Conservation (phyloP, 78 protist species). For the Anaeramoeba ignava region DNA sequence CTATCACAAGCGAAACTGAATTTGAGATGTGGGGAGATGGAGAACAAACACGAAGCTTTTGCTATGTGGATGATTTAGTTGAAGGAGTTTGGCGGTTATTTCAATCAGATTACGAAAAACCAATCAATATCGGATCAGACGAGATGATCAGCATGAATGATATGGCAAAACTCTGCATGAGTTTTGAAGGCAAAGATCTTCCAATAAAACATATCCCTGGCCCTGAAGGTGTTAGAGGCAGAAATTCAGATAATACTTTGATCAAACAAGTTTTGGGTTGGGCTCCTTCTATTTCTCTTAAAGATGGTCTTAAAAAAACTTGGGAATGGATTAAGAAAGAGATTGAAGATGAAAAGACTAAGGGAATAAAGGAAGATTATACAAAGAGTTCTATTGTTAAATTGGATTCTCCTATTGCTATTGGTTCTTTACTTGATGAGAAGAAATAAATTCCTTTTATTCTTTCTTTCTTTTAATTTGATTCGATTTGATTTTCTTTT, state of each 20-base stretch:
- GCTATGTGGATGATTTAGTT: constrained; percentile 54
- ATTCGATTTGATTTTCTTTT: too few species aligned
- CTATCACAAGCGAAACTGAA: background rate
- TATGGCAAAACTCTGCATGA: constrained; percentile 43
- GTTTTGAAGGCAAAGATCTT: constrained; percentile 18
- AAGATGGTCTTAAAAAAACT: constrained; percentile 55
- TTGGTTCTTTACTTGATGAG: too few species aligned
- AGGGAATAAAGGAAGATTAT: background rate
- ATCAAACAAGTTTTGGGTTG: constrained; percentile 59
- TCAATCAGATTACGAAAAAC: constrained; percentile 40
- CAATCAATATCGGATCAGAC: constrained; percentile 62
- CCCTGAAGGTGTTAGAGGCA: constrained; percentile 76
- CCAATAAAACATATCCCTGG: constrained; percentile 55
- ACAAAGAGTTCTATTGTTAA: background rate
- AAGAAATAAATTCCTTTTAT: too few species aligned
- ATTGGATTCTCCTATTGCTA: background rate
- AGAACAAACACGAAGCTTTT: constrained; percentile 60
- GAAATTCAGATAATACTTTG: constrained; percentile 59
- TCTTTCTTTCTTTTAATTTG: too few species aligned
- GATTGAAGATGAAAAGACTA: background rate
- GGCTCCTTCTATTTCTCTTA: constrained; percentile 39
- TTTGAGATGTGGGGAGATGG: constrained; percentile 82
- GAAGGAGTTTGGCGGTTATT: constrained; percentile 44
- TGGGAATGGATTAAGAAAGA: constrained; percentile 39
- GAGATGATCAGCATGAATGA: constrained; percentile 55